These are phyloP conservation scores for Elaeagnus macrophylla DNA, from an alignment of 306 rosid genomes.

Conservation along the genomic window DNA sequence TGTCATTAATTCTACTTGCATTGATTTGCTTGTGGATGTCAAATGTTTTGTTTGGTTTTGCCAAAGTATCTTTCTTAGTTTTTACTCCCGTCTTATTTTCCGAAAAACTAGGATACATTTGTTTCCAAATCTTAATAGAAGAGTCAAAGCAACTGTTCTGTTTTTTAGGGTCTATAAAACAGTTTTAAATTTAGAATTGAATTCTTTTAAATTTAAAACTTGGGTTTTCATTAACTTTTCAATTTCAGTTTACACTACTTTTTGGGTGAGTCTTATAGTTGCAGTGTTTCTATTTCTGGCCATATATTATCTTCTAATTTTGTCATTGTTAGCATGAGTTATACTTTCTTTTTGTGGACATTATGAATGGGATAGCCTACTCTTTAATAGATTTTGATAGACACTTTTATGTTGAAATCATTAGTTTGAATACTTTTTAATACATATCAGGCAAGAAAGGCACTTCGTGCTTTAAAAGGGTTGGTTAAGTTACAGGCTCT, in stretches of 20 bases:
- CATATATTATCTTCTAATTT: no score
- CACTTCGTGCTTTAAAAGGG: slow-evolving; percentile 78
- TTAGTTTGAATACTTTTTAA: background rate
- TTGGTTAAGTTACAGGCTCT: slow-evolving; percentile 92
- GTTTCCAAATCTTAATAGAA: slow-evolving; percentile 41
- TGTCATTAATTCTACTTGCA: no score
- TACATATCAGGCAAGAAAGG: slow-evolving; percentile 68
- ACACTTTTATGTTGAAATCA: background rate
- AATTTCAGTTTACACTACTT: no score
- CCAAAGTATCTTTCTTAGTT: slow-evolving; percentile 35
- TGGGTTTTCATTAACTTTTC: no score
- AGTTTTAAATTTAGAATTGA: no score
- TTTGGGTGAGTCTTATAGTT: no score
- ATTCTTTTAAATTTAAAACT: no score
- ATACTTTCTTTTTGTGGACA: no score
- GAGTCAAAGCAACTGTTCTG: slow-evolving; percentile 31
- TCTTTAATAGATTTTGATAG: background rate
- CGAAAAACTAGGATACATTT: slow-evolving; percentile 19
- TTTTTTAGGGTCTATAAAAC: slow-evolving; percentile 25
- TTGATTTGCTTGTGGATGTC: no score
- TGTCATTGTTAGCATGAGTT: no score
- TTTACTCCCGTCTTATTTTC: slow-evolving; percentile 37
- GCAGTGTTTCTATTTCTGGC: no score
- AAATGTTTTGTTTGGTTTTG: slow-evolving; percentile 19
- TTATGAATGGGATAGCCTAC: background rate